Base-by-base conservation (phyloP, 257 asterid genomes). In the Solanum clarkiae region DNA sequence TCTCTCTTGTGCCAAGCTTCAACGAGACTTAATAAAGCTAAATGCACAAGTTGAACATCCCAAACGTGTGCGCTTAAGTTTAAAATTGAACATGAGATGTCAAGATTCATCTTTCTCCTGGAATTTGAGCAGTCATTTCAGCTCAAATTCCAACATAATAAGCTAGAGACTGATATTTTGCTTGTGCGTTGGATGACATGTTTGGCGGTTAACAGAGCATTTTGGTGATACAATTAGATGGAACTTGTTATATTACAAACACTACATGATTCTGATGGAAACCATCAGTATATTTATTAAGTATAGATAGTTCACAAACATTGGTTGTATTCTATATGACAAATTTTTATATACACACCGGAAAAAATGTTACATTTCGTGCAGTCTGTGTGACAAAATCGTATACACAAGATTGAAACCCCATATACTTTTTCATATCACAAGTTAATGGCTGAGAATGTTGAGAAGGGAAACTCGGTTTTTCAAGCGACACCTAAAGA, bases 401-500 rank as follows among this genome's bases (percentile, higher is more conserved):
- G 3, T 83, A 29, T 49, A 75, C 45, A 75, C 45, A 47, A 47
- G 44, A 49, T 49, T 47, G 59, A 51, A 22, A 75, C 44, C 32
- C 59, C 36, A n/a, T 11, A 47, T 22, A 47, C 36, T 40, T 7
- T 62, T 13, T 62, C 68, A 77, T 14, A 24, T 13, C 8, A 26
- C 15, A 24, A 60, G 17, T 80, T 88, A 91, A 42, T 87, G 85
- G 84, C 84, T 88, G 72, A 89, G 88, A 74, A 59, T 54, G 57
- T 83, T 88, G 81, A 88, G 90, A 51, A 88, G 65, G 10, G 88
- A 88, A 82, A 86, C 91, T 82, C 87, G 72, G 0, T 55, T 82
- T 68, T 86, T 84, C 10, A 88, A 26, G 7, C 84, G 29, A 24
- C 62, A 24, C 55, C 86, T 88, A 55, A 71, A 88, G 20, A 85